Percentiles rank a stretch among this genome's conserved stretches.
These are phyloP conservation scores for Elsinoe ampelina DNA, from an alignment of 2,329 filamentous ascomycete species.

Conservation along the genomic window DNA sequence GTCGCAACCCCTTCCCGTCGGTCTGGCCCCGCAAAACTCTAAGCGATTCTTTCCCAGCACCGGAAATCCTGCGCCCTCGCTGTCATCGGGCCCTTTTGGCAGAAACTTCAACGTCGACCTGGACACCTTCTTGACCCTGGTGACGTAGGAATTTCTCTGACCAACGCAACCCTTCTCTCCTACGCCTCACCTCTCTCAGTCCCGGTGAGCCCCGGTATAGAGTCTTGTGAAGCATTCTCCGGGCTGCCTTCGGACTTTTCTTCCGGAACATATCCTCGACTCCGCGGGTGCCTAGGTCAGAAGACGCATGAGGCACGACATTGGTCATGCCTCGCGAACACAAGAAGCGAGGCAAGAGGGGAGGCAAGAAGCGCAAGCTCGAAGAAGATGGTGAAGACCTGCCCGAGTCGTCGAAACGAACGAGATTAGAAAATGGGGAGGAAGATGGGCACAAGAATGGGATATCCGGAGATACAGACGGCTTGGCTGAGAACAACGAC, in stretches of 20 bases:
- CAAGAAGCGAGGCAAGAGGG: slow-evolving; percentile 49
- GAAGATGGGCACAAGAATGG: not conserved
- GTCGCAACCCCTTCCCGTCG: not conserved
- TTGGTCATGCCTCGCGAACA: slow-evolving; percentile 49
- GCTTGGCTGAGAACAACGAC: slow-evolving; percentile 18
- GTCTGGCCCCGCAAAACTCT: slow-evolving; percentile 5
- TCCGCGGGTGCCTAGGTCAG: too few relatives aligned
- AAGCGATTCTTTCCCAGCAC: not conserved
- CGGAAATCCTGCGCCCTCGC: not conserved
- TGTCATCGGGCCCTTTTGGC: not conserved
- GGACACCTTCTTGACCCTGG: not conserved
- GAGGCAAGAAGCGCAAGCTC: slow-evolving; percentile 43
- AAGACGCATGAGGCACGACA: slow-evolving; percentile 5
- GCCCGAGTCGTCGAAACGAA: not conserved
- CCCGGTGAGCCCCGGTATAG: too few relatives aligned
- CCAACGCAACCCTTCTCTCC: too few relatives aligned
- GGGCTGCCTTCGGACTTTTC: not conserved
- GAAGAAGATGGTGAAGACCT: slow-evolving; percentile 16
- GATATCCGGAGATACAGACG: slow-evolving; percentile 11
- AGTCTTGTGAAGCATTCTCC: not conserved
- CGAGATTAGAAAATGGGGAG: not conserved
- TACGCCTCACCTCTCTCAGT: too few relatives aligned
- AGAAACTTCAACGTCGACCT: not conserved
- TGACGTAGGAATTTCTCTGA: too few relatives aligned
- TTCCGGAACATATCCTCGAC: not conserved